These are phyloP conservation scores for Dioszegia hungarica DNA, from an alignment of 768 basidiomycete species.

Conservation along the genomic window DNA sequence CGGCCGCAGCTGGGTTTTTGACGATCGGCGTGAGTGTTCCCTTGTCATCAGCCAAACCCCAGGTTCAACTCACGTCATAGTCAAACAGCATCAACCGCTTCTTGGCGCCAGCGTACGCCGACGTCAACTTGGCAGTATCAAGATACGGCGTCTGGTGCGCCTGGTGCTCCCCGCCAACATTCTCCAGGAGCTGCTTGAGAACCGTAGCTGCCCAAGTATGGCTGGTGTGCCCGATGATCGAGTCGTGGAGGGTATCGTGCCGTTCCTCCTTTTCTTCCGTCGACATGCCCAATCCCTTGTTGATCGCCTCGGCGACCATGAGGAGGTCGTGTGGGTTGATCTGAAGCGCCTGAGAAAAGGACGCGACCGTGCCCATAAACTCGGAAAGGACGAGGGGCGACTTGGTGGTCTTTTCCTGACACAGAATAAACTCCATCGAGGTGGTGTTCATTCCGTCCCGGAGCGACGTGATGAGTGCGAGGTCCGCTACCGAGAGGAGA, in stretches of 20 bases:
- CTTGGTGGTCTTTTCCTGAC: constrained; percentile 76
- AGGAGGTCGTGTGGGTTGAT: constrained; percentile 96
- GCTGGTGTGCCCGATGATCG: constrained; percentile 88
- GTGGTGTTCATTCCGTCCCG: constrained; percentile 99
- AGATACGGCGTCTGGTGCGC: constrained; percentile 82
- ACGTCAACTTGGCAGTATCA: constrained; percentile 59
- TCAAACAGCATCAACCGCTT: constrained; percentile 91
- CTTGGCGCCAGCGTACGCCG: constrained; percentile 62
- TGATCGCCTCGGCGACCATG: constrained; percentile 85
- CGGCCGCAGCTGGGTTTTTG: constrained; percentile 80
- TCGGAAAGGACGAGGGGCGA: constrained; percentile 84
- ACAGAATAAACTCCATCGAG: constrained; percentile 94
- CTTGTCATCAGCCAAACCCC: constrained; percentile 50
- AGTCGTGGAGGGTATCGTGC: constrained; percentile 69
- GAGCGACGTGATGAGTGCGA: constrained; percentile 89
- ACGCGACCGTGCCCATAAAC: constrained; percentile 94
- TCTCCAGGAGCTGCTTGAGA: constrained; percentile 77
- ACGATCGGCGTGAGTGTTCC: constrained; percentile 97
- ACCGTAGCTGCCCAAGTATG: constrained; percentile 83
- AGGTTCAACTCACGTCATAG: constrained; percentile 68
- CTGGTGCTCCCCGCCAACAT: constrained; percentile 70
- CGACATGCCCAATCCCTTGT: constrained; percentile 78
- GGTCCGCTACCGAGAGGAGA: constrained; percentile 82
- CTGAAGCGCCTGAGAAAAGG: constrained; percentile 80
- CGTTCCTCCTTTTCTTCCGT: constrained; percentile 66